Percentiles rank a stretch among this genome's conserved stretches.
These are phyloP conservation scores for Exophiala viscosa DNA, from an alignment of 2,329 filamentous ascomycete species.

Conservation along the genomic window DNA sequence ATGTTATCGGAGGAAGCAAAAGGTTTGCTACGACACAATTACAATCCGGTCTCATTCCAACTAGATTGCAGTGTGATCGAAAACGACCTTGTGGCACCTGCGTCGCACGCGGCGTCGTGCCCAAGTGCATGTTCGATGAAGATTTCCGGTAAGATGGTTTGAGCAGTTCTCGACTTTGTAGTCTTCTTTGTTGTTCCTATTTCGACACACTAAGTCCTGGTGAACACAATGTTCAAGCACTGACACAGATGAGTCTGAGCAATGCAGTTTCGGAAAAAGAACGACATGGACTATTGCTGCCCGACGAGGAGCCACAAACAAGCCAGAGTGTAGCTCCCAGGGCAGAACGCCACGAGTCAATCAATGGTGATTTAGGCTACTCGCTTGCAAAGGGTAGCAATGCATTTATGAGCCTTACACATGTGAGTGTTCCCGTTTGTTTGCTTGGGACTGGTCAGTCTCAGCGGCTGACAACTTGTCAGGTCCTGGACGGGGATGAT, in stretches of 20 bases:
- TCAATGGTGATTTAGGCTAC: background rate
- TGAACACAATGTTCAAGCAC: too few relatives aligned
- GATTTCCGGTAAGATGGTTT: too few relatives aligned
- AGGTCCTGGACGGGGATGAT: background rate
- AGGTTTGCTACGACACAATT: too few relatives aligned
- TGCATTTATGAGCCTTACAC: background rate
- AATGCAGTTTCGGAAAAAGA: rapidly evolving
- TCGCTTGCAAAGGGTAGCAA: background rate
- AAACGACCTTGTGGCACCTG: background rate
- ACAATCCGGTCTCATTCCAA: too few relatives aligned
- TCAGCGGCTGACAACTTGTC: too few relatives aligned
- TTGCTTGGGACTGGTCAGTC: too few relatives aligned
- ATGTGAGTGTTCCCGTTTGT: background rate
- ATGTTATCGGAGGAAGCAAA: too few relatives aligned
- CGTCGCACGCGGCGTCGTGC: background rate
- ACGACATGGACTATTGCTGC: too few relatives aligned
- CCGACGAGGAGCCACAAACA: background rate
- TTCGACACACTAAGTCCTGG: too few relatives aligned
- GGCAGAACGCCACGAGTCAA: background rate
- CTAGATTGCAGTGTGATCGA: background rate
- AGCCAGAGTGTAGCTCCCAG: background rate
- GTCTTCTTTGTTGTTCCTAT: too few relatives aligned
- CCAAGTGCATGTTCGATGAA: background rate
- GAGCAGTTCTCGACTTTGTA: too few relatives aligned
- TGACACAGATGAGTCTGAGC: too few relatives aligned